Conservation (phyloP, 495 filamentous ascomycete genomes). For the Penicillium salamii region DNA sequence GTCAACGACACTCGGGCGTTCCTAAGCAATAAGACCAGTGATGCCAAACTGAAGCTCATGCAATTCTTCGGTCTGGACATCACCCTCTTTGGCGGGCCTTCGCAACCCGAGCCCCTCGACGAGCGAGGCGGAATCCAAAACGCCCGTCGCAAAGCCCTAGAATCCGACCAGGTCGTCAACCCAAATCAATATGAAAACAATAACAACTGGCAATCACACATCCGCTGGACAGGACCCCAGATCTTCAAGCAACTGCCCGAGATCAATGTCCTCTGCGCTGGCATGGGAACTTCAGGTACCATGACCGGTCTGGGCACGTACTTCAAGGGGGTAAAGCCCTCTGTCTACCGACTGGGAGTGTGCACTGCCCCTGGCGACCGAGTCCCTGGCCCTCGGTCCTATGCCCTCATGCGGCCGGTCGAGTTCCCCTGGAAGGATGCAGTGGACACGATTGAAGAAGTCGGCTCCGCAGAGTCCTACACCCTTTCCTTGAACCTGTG, state of each 20-base stretch:
- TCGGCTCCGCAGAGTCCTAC: slow-evolving; percentile 53
- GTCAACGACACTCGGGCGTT: slow-evolving; percentile 54
- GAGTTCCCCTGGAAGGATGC: slow-evolving; percentile 57
- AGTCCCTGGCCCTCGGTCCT: slow-evolving; percentile 55
- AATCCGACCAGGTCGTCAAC: slow-evolving; percentile 44
- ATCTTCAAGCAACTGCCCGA: slow-evolving; percentile 56
- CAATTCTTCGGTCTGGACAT: slow-evolving; percentile 59
- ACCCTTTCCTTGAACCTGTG: slow-evolving; percentile 52
- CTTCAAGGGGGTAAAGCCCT: slow-evolving; percentile 52
- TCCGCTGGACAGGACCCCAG: slow-evolving; percentile 59
- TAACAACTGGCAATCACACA: slow-evolving; percentile 58
- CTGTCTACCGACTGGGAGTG: slow-evolving; percentile 49
- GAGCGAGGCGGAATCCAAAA: slow-evolving; percentile 51
- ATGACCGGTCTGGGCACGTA: slow-evolving; percentile 55
- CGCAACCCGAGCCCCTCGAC: slow-evolving; percentile 56
- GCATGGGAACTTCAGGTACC: slow-evolving; percentile 55
- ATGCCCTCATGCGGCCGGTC: slow-evolving; percentile 48
- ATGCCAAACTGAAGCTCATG: slow-evolving; percentile 51
- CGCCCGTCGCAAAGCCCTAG: slow-evolving; percentile 37
- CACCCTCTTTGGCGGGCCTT: slow-evolving; percentile 54
- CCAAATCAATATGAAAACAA: slow-evolving; percentile 61
- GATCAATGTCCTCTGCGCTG: slow-evolving; percentile 56
- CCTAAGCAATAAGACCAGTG: slow-evolving; percentile 58
- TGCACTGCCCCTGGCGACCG: slow-evolving; percentile 55
- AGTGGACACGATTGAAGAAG: slow-evolving; percentile 53